Base-by-base conservation (phyloP, 2,329 filamentous ascomycete genomes). In the Aspergillus clavatus region DNA sequence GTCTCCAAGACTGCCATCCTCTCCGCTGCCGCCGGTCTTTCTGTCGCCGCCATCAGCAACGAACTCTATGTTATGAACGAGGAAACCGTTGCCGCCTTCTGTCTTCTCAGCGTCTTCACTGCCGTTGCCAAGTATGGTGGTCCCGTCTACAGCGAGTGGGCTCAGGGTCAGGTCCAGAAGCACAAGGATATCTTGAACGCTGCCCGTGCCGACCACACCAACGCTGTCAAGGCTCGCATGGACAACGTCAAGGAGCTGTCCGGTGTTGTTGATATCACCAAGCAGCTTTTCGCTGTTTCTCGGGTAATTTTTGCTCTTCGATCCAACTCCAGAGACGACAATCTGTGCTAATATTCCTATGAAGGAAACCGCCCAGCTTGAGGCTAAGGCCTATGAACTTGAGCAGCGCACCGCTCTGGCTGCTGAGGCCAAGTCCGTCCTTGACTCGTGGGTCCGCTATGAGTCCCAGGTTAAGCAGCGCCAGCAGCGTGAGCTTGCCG, bases 11-110 rank as follows among this genome's bases (percentile, higher is more conserved):
- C 89, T 60, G 93, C 93, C 66, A 91, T 96, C 69, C 86, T 98
- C 65, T 97, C 91, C 67, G 90, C 89, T 63, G 85, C 86, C 56
- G 88, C 93, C 65, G 91, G 87, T 75, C 74, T 95, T 62, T 90
- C 87, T 65, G 81, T 95, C 72, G 95, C 93, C 69, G 93, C 89
- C 66, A 89, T 98, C 76, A 94, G 87, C 84, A 98, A 95, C 77
- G 93, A 98, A 82, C 89, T 97, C 79, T 97, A 96, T 76, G 89
- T 98, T 70, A 81, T 98, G 75, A 98, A 98, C 78, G 93, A 98
- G 81, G 93, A 98, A 80, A 87, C 90, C 54, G 87, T 98, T 68
- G 87, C 95, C 67, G 87, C 88, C 58, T 82, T 98, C 76, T 93
- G 87, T 72, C 80, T 98, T 64, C 78, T 97, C 68, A 89, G 86